Evolutionary conservation across 768 basidiomycete genomes (phyloP), one percentile per base, ranked within the genome.

Genomic region (Rossbeevera mucosa): DNA sequence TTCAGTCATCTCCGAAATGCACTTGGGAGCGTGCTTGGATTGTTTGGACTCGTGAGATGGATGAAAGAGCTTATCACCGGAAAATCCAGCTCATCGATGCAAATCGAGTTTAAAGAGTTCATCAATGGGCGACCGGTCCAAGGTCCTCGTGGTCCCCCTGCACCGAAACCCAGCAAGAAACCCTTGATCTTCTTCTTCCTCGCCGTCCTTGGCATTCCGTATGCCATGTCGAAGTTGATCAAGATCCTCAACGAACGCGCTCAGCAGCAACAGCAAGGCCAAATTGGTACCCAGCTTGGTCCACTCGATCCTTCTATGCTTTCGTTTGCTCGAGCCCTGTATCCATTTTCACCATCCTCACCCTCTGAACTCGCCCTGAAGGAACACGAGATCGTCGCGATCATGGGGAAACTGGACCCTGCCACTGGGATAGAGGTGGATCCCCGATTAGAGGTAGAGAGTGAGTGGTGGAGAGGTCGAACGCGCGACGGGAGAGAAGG

Each of bases 401-500:
- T 98, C 43, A 82, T 91, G 70, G 88, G 81, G 42, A 91, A 89
- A 66, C 65, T 88, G 41, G 88, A 88, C 58, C 85, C 85, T 1
- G 67, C 75, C 12, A 86, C 82, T 0, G 88, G 88, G 0, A 70
- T 67, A 52, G 85, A 85, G 52, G 83, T 86, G 5, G 83, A 88
- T 57, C 82, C 85, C 2, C 71, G 86, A 21, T 72, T 85, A 18
- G 76, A 83, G 49, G 66, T 73, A 22, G 72, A 75, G 51, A 81
- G 76, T 5, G 94, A 93, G 52, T 98, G 94, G 94, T 97, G 93
- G 94, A 86, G 83, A 67, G 94, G 94, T 1, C 78, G 94, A 43
- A 94, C 90, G 54, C 76, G 94, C 52, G 94, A 96, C 58, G 94
- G 94, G 0, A 77, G 86, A 59, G 85, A 90, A 59, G 94, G 94